Base-by-base conservation (phyloP, 352 stramenopile species). In the Hyaloperonospora arabidopsidis region DNA sequence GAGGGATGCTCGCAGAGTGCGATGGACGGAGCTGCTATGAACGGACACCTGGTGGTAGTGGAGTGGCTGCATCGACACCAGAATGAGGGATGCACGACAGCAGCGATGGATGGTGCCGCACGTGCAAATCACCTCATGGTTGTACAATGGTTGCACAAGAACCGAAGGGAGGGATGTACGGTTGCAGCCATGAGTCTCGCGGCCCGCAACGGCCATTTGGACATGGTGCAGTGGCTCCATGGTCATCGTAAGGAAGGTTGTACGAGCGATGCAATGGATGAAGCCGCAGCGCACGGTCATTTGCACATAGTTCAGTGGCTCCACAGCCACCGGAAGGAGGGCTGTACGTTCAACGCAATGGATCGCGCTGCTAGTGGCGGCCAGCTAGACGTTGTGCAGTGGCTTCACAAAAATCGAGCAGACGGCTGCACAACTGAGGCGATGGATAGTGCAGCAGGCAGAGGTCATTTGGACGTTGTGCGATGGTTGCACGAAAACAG, bases 261-360 rank as follows among this genome's bases (percentile, higher is more conserved):
- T 19, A 58, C 62, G 21, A 63, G 21, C 12, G 59, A 69, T 32
- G 59, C 64, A 3, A 69, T 74, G 59, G 66, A 71, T 17, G 48
- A 58, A 51, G 66, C 62, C 0, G 66, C 66, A 32, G 63, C 63
- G 1, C 23, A 65, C 28, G 63, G 63, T n/a, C 59, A 74, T 51
- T 49, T 71, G 15, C 13, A 8, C 14, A 49, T 68, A 18, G 51
- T 77, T 8, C 23, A 68, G 29, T 77, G 65, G 65, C 63, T 77
- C 14, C 55, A 68, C 21, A 34, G 11, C 2, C 22, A 68, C n/a
- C 56, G 67, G 4, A 67, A 60, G 11, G 68, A 74, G 22, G 60
- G 63, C 0, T 74, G 66, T 29, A 72, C 66, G 13, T 47, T 51
- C 8, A 57, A 63, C 10, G 66, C 66, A 5, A 69, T 74, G 66